These are phyloP conservation scores for Fusarium verticillioides DNA, from an alignment of 2,329 filamentous ascomycete species.

Conservation along the genomic window DNA sequence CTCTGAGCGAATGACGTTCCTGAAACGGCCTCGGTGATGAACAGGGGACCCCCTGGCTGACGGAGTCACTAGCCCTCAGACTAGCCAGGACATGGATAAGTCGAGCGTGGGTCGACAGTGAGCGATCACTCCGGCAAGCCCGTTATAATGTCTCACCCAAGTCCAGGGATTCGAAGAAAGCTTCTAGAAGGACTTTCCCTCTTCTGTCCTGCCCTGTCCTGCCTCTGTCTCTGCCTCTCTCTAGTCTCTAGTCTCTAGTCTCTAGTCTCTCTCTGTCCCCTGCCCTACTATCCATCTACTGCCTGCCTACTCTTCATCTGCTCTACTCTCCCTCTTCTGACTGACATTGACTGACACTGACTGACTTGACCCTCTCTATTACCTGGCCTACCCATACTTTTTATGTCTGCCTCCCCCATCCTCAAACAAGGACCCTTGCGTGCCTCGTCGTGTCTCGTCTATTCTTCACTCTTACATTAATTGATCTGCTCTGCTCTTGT, in stretches of 20 bases:
- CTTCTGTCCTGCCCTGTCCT: neutral
- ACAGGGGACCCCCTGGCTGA: conserved; percentile 33
- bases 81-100: conserved; percentile 40
- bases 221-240: neutral
- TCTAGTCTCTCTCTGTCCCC: neutral
- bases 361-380: neutral
- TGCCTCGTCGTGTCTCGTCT: conserved; percentile 15
- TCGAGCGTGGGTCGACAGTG: conserved; percentile 40
- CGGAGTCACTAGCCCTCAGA: conserved; percentile 29
- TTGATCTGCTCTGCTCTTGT: conserved; percentile 28
- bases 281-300: conserved; percentile 1
- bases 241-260: neutral
- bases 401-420: conserved; percentile 14
- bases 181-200: conserved; percentile 46
- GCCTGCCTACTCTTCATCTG: neutral
- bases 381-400: neutral
- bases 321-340: conserved; percentile 7
- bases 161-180: conserved; percentile 44
- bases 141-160: conserved; percentile 46
- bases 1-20: conserved; percentile 43
- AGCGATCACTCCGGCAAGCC: conserved; percentile 46
- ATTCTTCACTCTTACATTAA: conserved; percentile 23
- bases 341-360: conserved; percentile 1
- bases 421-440: conserved; percentile 29
- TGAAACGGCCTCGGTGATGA: conserved; percentile 42